These are phyloP conservation scores for Populus simonii DNA, from an alignment of 345 rosid species.

Conservation along the genomic window DNA sequence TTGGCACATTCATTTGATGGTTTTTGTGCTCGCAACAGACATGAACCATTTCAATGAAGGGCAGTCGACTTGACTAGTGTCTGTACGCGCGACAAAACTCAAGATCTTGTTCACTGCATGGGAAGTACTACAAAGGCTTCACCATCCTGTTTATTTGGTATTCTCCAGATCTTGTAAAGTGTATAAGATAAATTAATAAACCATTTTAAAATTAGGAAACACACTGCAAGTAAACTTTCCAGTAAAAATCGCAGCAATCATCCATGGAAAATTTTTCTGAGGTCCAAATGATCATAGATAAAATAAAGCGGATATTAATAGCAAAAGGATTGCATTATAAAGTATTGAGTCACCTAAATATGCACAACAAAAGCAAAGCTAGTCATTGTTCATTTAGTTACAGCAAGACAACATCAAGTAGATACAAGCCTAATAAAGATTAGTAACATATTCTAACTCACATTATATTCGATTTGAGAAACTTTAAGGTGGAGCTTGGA, in stretches of 20 bases:
- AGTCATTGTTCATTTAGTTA: not conserved
- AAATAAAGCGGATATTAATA: not conserved
- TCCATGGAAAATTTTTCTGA: not conserved
- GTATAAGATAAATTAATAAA: not conserved
- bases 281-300: not conserved
- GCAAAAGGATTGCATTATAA: not conserved
- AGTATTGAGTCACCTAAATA: not conserved
- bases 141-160: not conserved
- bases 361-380: not conserved
- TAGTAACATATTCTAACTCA: not conserved
- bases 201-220: not conserved
- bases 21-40: not conserved
- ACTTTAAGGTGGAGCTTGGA: constrained; percentile 3
- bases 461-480: not conserved
- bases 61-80: not conserved
- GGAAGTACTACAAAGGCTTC: not conserved
- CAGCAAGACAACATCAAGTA: not conserved
- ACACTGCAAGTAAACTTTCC: not conserved
- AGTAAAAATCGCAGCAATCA: not conserved
- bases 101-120: not conserved
- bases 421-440: not conserved
- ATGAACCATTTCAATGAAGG: not conserved
- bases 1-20: not conserved
- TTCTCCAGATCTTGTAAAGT: not conserved
- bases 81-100: not conserved